phyloP scores from a whole-genome alignment of 257 asterid genomes.

The Voacanga thouarsii region DNA sequence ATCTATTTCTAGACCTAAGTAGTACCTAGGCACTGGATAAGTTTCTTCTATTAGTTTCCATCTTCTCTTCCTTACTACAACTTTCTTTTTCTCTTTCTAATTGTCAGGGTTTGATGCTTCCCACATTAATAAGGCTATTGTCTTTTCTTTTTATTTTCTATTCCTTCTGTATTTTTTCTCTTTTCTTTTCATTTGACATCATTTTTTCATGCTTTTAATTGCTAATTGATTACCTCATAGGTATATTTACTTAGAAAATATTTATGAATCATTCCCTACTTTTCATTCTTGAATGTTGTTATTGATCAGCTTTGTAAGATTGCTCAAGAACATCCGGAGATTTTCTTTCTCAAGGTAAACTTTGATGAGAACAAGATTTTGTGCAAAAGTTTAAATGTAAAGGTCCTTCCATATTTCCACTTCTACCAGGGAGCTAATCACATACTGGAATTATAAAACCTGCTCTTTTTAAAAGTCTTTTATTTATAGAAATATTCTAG shows the following conservation, averaged over 20 bases:
- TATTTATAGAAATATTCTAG: too few relatives aligned
- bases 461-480: too few relatives aligned
- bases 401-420: constrained; percentile 79
- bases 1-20: not conserved
- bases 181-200: not conserved
- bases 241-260: not conserved
- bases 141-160: not conserved
- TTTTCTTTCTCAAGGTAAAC: constrained; percentile 64
- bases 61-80: not conserved
- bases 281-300: not conserved
- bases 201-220: not conserved
- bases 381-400: constrained; percentile 68
- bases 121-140: not conserved
- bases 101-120: not conserved
- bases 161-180: not conserved
- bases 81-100: not conserved
- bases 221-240: not conserved
- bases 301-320: constrained; percentile 55
- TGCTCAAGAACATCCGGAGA: constrained; percentile 60
- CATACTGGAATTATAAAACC: too few relatives aligned
- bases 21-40: not conserved
- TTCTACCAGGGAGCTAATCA: constrained; percentile 70
- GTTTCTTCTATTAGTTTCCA: not conserved
- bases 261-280: not conserved
- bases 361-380: constrained; percentile 70